phyloP scores from a whole-genome alignment of 345 rosid genomes.

The Melastoma malabathricum region DNA sequence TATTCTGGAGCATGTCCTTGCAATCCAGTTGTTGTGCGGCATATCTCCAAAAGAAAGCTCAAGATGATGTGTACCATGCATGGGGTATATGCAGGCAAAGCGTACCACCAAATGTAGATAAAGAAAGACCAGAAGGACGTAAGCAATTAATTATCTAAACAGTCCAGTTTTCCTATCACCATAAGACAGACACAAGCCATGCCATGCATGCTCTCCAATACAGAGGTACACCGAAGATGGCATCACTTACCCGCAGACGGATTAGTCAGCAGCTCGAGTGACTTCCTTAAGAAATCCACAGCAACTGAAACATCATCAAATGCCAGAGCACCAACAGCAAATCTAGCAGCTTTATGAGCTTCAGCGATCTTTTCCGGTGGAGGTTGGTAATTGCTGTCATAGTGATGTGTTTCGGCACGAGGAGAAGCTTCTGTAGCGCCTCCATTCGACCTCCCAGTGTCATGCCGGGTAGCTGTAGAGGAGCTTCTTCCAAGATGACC shows the following conservation, averaged over 20 bases:
- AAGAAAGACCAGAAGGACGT: too few relatives aligned
- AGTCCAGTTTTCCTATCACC: too few relatives aligned
- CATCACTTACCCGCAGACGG: constrained; percentile 29
- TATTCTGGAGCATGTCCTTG: too few relatives aligned
- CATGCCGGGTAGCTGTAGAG: constrained; percentile 33
- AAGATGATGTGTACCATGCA: too few relatives aligned
- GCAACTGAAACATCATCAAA: constrained; percentile 87
- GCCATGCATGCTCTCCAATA: too few relatives aligned
- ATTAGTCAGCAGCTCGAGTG: constrained; percentile 77
- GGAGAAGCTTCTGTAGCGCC: constrained; percentile 28
- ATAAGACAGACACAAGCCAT: too few relatives aligned
- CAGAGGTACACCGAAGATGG: too few relatives aligned
- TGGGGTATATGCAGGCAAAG: too few relatives aligned
- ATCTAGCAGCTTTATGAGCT: constrained; percentile 96
- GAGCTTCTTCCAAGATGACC: constrained; percentile 47
- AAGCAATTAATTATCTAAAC: too few relatives aligned
- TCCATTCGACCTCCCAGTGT: constrained; percentile 38
- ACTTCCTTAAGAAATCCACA: constrained; percentile 60
- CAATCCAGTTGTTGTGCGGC: too few relatives aligned
- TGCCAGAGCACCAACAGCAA: constrained; percentile 94
- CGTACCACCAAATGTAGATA: too few relatives aligned
- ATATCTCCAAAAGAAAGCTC: too few relatives aligned
- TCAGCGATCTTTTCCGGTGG: constrained; percentile 74
- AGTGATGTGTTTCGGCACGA: constrained; percentile 34
- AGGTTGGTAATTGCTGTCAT: constrained; percentile 81